These are phyloP conservation scores for Physaria fendleri DNA, from an alignment of 345 rosid genomes.

Conservation along the genomic window DNA sequence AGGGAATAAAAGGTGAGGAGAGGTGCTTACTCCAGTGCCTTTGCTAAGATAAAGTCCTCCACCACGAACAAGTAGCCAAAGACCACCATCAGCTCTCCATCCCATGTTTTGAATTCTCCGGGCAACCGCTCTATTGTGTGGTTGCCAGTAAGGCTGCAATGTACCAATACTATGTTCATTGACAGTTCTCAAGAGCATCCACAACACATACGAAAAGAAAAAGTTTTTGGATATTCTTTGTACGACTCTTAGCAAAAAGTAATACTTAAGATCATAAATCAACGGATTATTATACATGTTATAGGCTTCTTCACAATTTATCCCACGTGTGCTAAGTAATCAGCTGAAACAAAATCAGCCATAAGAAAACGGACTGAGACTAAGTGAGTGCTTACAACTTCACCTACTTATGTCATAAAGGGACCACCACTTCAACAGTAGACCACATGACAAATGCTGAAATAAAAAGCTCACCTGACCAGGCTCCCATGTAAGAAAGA, in stretches of 20 bases:
- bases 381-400: not conserved
- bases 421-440: not conserved
- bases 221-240: not conserved
- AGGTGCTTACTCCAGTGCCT: slow-evolving; percentile 80
- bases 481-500: slow-evolving; percentile 95
- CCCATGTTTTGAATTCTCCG: slow-evolving; percentile 98
- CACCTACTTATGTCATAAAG: not conserved
- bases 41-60: slow-evolving; percentile 97
- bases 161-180: not conserved
- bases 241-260: too few species aligned
- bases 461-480: slow-evolving; percentile 58
- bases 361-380: not conserved
- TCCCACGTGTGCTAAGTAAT: too few species aligned
- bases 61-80: slow-evolving; percentile 98
- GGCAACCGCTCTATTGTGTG: slow-evolving; percentile 95
- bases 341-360: not conserved
- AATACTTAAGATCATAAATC: too few species aligned
- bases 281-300: too few species aligned
- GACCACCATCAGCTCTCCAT: slow-evolving; percentile 98
- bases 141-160: slow-evolving; percentile 87
- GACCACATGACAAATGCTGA: not conserved
- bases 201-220: not conserved
- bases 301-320: too few species aligned
- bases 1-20: too few species aligned
- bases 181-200: not conserved